Percentiles rank a stretch among this genome's conserved stretches.
Evolutionary conservation across 768 basidiomycete genomes (phyloP).

Genomic region (Leucocoprinus leucothites): DNA sequence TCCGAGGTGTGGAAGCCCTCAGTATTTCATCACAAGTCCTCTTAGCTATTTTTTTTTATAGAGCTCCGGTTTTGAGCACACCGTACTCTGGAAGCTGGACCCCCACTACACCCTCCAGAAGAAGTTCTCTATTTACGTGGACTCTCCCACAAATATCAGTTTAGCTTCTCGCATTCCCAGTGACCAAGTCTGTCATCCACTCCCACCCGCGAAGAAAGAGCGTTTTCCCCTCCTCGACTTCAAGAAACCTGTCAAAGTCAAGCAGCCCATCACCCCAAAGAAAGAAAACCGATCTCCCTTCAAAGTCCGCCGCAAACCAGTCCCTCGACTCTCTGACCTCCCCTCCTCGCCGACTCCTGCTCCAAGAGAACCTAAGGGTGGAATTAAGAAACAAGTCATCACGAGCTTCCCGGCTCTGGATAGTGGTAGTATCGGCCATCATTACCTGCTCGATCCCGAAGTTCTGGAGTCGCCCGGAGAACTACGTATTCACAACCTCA

Average conservation of each 20-base stretch:
- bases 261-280: not conserved
- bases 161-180: too few species aligned
- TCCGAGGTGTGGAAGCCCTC: too few species aligned
- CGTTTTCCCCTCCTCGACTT: not conserved
- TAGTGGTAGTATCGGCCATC: not conserved
- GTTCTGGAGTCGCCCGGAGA: not conserved
- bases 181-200: not conserved
- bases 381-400: not conserved
- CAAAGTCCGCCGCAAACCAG: slow-evolving; percentile 15
- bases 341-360: not conserved
- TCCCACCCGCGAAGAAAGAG: not conserved
- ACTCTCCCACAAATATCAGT: not conserved
- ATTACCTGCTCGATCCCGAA: not conserved
- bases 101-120: not conserved
- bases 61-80: not conserved
- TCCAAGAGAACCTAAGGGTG: not conserved
- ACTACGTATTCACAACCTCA: slow-evolving; percentile 5
- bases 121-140: not conserved
- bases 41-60: not conserved
- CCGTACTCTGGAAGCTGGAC: not conserved
- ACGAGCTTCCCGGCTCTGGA: slow-evolving; percentile 1
- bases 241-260: not conserved
- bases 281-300: slow-evolving; percentile 5
- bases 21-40: too few species aligned
- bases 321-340: slow-evolving; percentile 7